Evolutionary conservation across 2,329 filamentous ascomycete genomes (phyloP).

Genomic region (Neonectria sp.): DNA sequence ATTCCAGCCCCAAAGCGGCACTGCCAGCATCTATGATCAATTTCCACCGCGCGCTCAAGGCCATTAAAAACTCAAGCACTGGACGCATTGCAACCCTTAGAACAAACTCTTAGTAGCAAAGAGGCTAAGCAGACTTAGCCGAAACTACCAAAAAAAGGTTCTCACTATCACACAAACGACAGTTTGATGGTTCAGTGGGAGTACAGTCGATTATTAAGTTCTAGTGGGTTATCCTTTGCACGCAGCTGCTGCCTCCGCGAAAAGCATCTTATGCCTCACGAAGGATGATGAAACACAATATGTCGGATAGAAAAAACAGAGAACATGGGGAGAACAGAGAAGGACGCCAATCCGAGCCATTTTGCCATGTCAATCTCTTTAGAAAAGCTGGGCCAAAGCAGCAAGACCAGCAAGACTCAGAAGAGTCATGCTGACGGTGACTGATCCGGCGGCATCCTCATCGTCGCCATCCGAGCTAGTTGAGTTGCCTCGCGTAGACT

Average conservation of each 20-base stretch:
- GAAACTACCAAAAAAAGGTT: neutral
- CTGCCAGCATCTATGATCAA: neutral
- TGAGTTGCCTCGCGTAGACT: constrained; percentile 45
- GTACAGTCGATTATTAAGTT: constrained; percentile 62
- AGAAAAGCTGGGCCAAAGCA: constrained; percentile 67
- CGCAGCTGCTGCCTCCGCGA: constrained; percentile 46
- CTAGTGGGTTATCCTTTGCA: constrained; percentile 55
- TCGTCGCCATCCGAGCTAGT: constrained; percentile 49
- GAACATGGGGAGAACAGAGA: constrained; percentile 53
- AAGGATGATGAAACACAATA: constrained; percentile 52
- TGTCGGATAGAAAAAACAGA: constrained; percentile 54
- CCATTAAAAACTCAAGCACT: neutral
- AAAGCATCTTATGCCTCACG: constrained; percentile 47
- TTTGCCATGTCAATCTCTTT: constrained; percentile 52
- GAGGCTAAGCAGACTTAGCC: neutral
- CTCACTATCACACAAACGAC: neutral
- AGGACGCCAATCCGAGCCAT: constrained; percentile 55
- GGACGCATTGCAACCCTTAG: neutral
- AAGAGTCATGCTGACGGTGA: constrained; percentile 63
- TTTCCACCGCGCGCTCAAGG: neutral
- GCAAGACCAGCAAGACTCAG: constrained; percentile 64
- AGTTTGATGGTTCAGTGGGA: constrained; percentile 44
- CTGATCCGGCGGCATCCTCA: constrained; percentile 61
- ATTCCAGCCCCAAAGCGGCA: neutral
- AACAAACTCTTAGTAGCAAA: neutral